Percentiles rank a stretch among this genome's conserved stretches.
These are phyloP conservation scores for Diaporthe sp. DNA, from an alignment of 2,329 filamentous ascomycete species.

Conservation along the genomic window DNA sequence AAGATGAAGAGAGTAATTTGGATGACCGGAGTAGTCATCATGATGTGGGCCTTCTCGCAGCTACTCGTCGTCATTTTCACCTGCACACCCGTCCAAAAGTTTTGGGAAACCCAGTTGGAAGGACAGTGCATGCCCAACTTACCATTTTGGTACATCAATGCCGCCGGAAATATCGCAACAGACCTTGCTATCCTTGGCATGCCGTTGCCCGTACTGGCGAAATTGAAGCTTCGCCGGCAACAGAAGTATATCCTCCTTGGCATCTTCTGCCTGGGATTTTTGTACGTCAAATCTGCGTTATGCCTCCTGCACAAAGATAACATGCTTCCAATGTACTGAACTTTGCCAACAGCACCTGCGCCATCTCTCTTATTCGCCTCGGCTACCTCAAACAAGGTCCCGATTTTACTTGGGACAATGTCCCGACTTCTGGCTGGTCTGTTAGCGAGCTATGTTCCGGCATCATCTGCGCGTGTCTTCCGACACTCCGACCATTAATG, in stretches of 20 bases:
- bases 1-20: slow-evolving; percentile 49
- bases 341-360: slow-evolving; percentile 47
- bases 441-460: slow-evolving; percentile 51
- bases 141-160: slow-evolving; percentile 52
- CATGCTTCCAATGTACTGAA: neutral
- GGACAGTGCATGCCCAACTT: slow-evolving; percentile 50
- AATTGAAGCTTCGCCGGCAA: slow-evolving; percentile 49
- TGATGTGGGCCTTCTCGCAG: slow-evolving; percentile 52
- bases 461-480: slow-evolving; percentile 52
- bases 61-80: slow-evolving; percentile 51
- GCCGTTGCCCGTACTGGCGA: slow-evolving; percentile 51
- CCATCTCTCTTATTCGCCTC: slow-evolving; percentile 54
- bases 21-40: slow-evolving; percentile 48
- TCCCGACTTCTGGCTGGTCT: slow-evolving; percentile 52
- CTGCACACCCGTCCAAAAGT: slow-evolving; percentile 51
- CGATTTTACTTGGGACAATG: slow-evolving; percentile 54
- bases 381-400: slow-evolving; percentile 50
- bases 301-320: neutral
- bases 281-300: slow-evolving; percentile 46
- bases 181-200: slow-evolving; percentile 53
- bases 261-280: slow-evolving; percentile 55
- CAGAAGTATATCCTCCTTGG: slow-evolving; percentile 51
- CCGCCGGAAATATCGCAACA: slow-evolving; percentile 53
- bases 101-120: slow-evolving; percentile 48
- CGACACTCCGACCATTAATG: slow-evolving; percentile 50